Base-by-base conservation (phyloP, 1,284 basidiomycete species). In the Puccinia horiana region DNA sequence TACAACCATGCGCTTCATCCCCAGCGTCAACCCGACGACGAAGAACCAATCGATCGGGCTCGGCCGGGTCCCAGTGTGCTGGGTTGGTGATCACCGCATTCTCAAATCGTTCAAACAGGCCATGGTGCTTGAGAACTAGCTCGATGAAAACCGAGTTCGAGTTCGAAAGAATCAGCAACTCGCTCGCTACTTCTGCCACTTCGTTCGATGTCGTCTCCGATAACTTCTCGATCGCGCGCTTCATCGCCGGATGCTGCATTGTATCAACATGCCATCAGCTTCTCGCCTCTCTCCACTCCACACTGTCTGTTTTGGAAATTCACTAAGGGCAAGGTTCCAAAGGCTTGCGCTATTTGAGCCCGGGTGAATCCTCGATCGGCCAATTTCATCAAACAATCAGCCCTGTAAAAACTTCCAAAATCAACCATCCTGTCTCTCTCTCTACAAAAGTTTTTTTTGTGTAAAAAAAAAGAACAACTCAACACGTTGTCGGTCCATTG, bases 31-130 rank as follows among this genome's bases (percentile, higher is more conserved):
- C 83, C 37, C 85, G 83, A 1, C 86, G 81, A 18, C 81, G 37
- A 42, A 87, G 79, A 23, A 83, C 73, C 14, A 87, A 81, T 18
- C 73, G 73, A 29, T 76, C 29, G 5, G 85, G 72, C 8, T 81
- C 67, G 5, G 79, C 69, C 0, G 58, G 35, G 65, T 84, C 83
- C 70, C 84, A 87, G 2, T 81, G 52, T 0, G 86, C 86, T 0
- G 86, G 86, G 83, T 87, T 87, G 23, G 86, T 87, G 20, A 87
- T 85, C 70, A 87, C 85, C 52, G 86, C 84, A 65, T 83, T 83
- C 4, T 56, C 32, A 49, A 87, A 87, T 26, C 85, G 78, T 0
- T 74, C 67, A 40, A 49, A 74, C 9, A 84, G 69, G 61, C 76
- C 52, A 47, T 84, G 83, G 67, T 83, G 76, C 67, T 81, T 47